phyloP scores from a whole-genome alignment of 2,329 filamentous ascomycete genomes.

The Lachnellula subtilissima region DNA sequence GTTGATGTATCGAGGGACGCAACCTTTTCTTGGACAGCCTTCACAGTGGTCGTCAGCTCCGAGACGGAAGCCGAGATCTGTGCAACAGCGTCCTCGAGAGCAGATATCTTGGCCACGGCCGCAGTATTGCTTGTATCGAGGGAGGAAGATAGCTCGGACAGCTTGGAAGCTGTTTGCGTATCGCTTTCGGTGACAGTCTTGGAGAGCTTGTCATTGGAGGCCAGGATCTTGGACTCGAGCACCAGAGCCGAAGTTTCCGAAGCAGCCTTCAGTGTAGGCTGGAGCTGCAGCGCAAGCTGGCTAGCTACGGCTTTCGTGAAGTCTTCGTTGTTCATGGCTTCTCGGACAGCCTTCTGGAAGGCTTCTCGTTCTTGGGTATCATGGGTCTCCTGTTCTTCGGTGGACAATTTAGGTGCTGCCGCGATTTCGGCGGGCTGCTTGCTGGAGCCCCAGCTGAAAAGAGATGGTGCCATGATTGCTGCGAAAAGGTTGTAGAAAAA shows the following conservation, averaged over 20 bases:
- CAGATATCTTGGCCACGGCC: conserved; percentile 21
- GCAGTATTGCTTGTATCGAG: conserved; percentile 18
- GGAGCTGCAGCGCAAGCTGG: conserved; percentile 25
- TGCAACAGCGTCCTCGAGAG: conserved; percentile 25
- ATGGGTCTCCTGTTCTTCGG: conserved; percentile 17
- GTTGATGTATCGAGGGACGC: conserved; percentile 23
- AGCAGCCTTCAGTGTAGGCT: conserved; percentile 26
- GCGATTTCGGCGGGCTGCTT: neutral
- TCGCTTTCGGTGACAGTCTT: conserved; percentile 21
- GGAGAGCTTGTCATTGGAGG: conserved; percentile 22
- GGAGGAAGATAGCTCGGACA: conserved; percentile 21
- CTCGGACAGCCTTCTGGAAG: conserved; percentile 21
- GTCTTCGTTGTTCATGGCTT: conserved; percentile 23
- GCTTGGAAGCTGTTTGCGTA: conserved; percentile 19
- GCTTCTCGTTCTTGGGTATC: conserved; percentile 20
- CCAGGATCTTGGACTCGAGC: conserved; percentile 22
- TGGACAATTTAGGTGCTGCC: neutral
- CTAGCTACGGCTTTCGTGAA: conserved; percentile 28
- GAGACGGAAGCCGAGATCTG: conserved; percentile 24
- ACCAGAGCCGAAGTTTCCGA: conserved; percentile 21
- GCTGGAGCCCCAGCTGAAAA: conserved; percentile 12
- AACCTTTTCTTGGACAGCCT: conserved; percentile 23
- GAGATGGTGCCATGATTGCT: conserved; percentile 11
- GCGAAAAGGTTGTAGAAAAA: conserved; percentile 9
- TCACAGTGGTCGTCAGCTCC: conserved; percentile 23